Evolutionary conservation across 2,329 filamentous ascomycete species (phyloP), one percentile per base, ranked within the genome.

Genomic region (Nemania sp.): DNA sequence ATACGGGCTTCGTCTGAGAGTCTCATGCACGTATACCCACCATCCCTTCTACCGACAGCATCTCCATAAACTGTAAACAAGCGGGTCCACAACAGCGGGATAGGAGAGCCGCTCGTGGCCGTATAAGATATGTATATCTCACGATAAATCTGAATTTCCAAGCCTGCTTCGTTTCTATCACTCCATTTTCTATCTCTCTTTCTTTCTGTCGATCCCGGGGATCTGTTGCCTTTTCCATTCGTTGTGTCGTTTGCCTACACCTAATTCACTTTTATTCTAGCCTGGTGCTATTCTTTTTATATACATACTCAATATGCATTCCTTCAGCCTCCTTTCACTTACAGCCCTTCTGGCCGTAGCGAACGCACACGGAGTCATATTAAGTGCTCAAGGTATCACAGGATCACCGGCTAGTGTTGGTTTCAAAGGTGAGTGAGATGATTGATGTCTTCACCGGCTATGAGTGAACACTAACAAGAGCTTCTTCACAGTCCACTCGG

Each of bases 331-430:
- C 57, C 72, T 81, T 62, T 79, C 78, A 43, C 68, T 79, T 67
- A 73, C 77, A 66, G 76, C 78, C 71, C 68, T 82, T 66, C 51
- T 80, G 69, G 74, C 79, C 26, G 64, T 83, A 18, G 77, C 75
- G 60, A 77, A 77, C 26, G 82, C 78, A 29, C 85, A 87, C 71
- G 82, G 80, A 29, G 83, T 85, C 35, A 83, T 87, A 67, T 75
- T 86, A 52, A 78, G 74, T 32, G 85, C 82, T 13, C 82, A 85
- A 66, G 85, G 85, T 57, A 71, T 79, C n/a, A 43, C 76, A 0
- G 83, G 82, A 1, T 85, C 84, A 0, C 84, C 84, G 20, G 72
- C 80, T 11, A 84, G 83, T 67, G 77, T 85, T 54, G 85, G 83
- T n/a, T 86, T 86, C 73, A 78, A 83, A 76, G 83, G 84, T 83